Evolutionary conservation across 331 rosid species (phyloP).

Genomic region (Rosa hybrid): DNA sequence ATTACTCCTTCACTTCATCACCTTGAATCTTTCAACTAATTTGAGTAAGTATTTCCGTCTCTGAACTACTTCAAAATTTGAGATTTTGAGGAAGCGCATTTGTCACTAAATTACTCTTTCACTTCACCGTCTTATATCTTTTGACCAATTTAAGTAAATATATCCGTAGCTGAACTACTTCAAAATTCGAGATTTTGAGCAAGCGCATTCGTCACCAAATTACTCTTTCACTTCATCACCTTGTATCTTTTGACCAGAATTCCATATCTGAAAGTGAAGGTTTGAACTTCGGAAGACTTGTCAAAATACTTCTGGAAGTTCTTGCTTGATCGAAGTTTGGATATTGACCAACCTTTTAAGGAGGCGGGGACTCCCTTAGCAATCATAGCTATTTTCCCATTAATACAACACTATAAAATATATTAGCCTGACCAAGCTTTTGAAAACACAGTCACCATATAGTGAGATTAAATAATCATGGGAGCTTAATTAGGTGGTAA

Average conservation of each 20-base stretch:
- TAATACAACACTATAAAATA: neutral
- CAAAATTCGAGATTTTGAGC: neutral
- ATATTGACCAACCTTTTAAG: constrained; percentile 18
- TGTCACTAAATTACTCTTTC: too few relatives aligned
- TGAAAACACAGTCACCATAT: neutral
- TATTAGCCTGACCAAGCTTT: constrained; percentile 18
- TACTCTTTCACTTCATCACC: neutral
- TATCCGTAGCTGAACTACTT: neutral
- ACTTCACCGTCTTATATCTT: too few relatives aligned
- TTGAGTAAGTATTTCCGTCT: too few relatives aligned
- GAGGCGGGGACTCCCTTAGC: constrained; percentile 3
- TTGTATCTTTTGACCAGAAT: constrained; percentile 23
- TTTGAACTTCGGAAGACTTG: constrained; percentile 22
- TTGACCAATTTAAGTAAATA: neutral
- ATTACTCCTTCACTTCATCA: too few relatives aligned
- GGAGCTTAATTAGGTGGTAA: neutral
- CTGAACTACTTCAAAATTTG: too few relatives aligned
- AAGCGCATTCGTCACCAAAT: neutral
- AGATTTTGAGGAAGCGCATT: too few relatives aligned
- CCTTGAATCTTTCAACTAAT: too few relatives aligned
- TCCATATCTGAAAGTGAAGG: neutral
- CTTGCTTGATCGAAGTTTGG: neutral
- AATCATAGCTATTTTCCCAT: neutral
- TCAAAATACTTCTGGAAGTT: constrained; percentile 37
- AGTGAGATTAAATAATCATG: neutral